These are phyloP conservation scores for Fistulinella cinereoalba DNA, from an alignment of 1,284 basidiomycete genomes.

Conservation along the genomic window DNA sequence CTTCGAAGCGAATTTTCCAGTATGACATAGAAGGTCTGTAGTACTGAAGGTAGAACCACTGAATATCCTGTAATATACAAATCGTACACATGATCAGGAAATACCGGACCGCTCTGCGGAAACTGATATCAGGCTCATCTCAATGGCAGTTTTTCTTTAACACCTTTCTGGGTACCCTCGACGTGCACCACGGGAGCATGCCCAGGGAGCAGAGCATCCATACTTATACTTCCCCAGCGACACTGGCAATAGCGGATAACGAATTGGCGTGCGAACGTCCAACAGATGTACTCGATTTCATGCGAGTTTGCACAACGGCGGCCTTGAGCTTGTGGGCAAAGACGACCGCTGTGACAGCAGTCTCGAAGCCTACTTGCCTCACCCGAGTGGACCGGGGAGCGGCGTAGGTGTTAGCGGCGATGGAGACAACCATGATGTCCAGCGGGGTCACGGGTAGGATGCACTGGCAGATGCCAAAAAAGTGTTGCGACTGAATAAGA, in stretches of 20 bases:
- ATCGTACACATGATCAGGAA: not conserved
- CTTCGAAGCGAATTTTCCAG: too few relatives aligned
- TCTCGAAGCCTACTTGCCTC: slow-evolving; percentile 23
- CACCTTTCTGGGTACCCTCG: not conserved
- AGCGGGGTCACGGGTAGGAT: too few relatives aligned
- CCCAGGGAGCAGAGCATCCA: slow-evolving; percentile 1
- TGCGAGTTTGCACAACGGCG: slow-evolving; percentile 15
- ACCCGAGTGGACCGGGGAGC: not conserved
- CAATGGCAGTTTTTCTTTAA: not conserved
- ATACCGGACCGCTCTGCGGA: slow-evolving; percentile 1
- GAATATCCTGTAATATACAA: not conserved
- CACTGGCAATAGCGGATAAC: not conserved
- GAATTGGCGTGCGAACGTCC: slow-evolving; percentile 6
- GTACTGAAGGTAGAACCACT: not conserved
- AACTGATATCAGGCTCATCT: not conserved
- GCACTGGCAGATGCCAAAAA: too few relatives aligned
- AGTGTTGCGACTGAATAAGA: too few relatives aligned
- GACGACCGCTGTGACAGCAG: slow-evolving; percentile 22
- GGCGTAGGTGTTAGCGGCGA: not conserved
- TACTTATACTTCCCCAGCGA: not conserved
- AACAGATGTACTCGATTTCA: not conserved
- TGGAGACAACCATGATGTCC: not conserved
- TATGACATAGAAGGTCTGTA: too few relatives aligned
- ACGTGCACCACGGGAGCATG: not conserved
- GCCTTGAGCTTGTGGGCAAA: slow-evolving; percentile 25